These are phyloP conservation scores for Panellus pusillus DNA, from an alignment of 768 basidiomycete species.

Conservation along the genomic window DNA sequence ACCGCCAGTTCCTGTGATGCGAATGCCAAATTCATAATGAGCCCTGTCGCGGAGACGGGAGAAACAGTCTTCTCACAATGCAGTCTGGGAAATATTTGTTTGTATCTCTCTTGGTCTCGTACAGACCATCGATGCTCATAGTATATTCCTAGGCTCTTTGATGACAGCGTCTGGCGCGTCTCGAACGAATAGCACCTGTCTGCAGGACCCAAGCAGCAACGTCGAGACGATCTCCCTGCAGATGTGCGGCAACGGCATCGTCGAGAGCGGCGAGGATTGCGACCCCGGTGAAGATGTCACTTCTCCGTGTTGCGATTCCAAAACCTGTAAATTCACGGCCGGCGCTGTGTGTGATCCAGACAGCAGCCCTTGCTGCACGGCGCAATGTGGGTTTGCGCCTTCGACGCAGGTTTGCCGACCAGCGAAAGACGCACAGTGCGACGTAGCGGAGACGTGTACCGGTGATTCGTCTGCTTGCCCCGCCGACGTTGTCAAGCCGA, in stretches of 20 bases:
- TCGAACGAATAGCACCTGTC: slow-evolving; percentile 63
- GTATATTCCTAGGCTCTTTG: slow-evolving; percentile 50
- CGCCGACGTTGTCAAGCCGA: slow-evolving; percentile 54
- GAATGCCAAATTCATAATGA: slow-evolving; percentile 77
- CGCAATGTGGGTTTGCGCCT: slow-evolving; percentile 68
- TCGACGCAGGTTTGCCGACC: slow-evolving; percentile 70
- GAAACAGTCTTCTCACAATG: slow-evolving; percentile 78
- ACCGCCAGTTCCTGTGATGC: slow-evolving; percentile 61
- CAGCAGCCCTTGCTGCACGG: slow-evolving; percentile 75
- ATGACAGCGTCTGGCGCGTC: slow-evolving; percentile 44
- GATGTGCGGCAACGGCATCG: slow-evolving; percentile 84
- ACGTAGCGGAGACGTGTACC: slow-evolving; percentile 71
- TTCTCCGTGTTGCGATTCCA: slow-evolving; percentile 73
- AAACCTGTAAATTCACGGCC: slow-evolving; percentile 70
- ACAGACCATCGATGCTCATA: neutral
- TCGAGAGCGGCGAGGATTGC: slow-evolving; percentile 83
- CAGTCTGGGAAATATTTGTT: slow-evolving; percentile 83
- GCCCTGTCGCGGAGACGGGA: slow-evolving; percentile 61
- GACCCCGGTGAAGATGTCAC: slow-evolving; percentile 68
- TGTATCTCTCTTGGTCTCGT: slow-evolving; percentile 24
- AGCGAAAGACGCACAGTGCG: slow-evolving; percentile 64
- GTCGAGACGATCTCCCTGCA: slow-evolving; percentile 57
- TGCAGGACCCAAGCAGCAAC: slow-evolving; percentile 55
- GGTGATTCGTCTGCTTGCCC: slow-evolving; percentile 77
- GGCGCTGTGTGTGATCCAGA: slow-evolving; percentile 79